Evolutionary conservation across 306 rosid species (phyloP).

Genomic region (Cyamopsis tetragonoloba): DNA sequence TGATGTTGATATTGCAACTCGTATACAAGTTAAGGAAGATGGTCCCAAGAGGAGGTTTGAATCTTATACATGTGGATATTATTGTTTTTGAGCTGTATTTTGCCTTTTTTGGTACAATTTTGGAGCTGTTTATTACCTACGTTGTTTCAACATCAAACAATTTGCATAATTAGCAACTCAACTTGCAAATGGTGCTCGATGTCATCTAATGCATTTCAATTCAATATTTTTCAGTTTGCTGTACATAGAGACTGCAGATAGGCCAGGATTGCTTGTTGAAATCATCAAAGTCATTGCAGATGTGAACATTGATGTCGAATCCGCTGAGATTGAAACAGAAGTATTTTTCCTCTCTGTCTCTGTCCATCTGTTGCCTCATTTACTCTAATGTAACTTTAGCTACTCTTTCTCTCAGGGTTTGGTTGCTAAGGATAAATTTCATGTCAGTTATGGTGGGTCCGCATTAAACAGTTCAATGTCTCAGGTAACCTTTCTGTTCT

Average conservation of each 20-base stretch:
- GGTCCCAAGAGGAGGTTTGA: slow-evolving; percentile 92
- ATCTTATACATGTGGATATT: slow-evolving; percentile 23
- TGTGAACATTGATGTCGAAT: slow-evolving; percentile 89
- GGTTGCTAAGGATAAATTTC: slow-evolving; percentile 90
- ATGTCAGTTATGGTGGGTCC: slow-evolving; percentile 88
- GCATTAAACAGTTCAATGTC: slow-evolving; percentile 76
- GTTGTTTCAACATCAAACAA: background rate
- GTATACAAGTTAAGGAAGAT: slow-evolving; percentile 71
- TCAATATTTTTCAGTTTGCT: slow-evolving; percentile 64
- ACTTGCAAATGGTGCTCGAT: slow-evolving; percentile 17
- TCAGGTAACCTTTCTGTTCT: slow-evolving; percentile 53
- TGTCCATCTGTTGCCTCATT: slow-evolving; percentile 2
- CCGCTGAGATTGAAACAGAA: slow-evolving; percentile 91
- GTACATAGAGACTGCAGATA: slow-evolving; percentile 84
- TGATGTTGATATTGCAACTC: slow-evolving; percentile 76
- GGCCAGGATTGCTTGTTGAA: slow-evolving; percentile 87
- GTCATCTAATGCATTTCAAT: slow-evolving; percentile 25
- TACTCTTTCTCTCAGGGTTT: slow-evolving; percentile 59
- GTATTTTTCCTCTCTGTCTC: slow-evolving; percentile 38
- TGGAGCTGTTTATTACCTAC: background rate
- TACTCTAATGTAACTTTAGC: slow-evolving; percentile 17
- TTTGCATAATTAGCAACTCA: slow-evolving; percentile 6
- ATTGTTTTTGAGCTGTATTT: background rate
- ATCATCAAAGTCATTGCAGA: slow-evolving; percentile 79
- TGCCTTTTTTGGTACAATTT: background rate